Evolutionary conservation across 2,329 filamentous ascomycete species (phyloP), one percentile per base, ranked within the genome.

Genomic region (Fusarium caatingaense): DNA sequence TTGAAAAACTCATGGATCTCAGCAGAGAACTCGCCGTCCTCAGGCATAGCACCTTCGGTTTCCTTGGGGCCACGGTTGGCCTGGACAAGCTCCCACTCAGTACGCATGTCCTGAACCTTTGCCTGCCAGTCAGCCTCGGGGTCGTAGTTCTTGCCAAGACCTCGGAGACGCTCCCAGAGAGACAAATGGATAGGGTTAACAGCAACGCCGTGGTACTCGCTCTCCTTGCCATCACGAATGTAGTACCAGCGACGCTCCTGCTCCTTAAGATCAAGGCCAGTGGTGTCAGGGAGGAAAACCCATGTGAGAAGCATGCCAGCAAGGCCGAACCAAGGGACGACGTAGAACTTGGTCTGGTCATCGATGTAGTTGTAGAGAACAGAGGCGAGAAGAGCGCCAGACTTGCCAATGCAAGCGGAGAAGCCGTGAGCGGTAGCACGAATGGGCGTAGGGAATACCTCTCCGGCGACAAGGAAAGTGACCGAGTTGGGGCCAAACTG

Each of bases 401-500:
- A 83, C 83, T 98, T 98, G 78, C 95, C 95, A 58, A 92, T 85
- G 60, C 94, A 95, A 69, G 95, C 95, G n/a, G 93, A 94, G 82
- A 98, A 93, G 60, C 95, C 95, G 85, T 98, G 95, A 54, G 95
- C 95, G 20, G 93, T 94, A 72, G 95, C 95, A 76, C 95, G 94
- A 73, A 98, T 90, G 12, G 94, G 93, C 0, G 94, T 97, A 12
- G 95, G 95, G 86, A 93, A 98, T n/a, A 97, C 93, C 80, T 98
- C 95, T 45, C 93, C 95, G 45, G 95, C 95, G 37, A 97, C 93
- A 72, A 98, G 88, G 92, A 98, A 98, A 68, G 94, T 97, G 76
- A 98, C 94, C 48, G 90, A 91, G 87, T 98, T 98, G 81, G 95
- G 95, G 15, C 95, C 95, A 77, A 98, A 98, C 80, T 98, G 95